A percentile compares a stretch with the other conserved stretches of the same genome.
Evolutionary conservation across 352 stramenopile genomes (phyloP).

Genomic region (Albugo laibachii): DNA sequence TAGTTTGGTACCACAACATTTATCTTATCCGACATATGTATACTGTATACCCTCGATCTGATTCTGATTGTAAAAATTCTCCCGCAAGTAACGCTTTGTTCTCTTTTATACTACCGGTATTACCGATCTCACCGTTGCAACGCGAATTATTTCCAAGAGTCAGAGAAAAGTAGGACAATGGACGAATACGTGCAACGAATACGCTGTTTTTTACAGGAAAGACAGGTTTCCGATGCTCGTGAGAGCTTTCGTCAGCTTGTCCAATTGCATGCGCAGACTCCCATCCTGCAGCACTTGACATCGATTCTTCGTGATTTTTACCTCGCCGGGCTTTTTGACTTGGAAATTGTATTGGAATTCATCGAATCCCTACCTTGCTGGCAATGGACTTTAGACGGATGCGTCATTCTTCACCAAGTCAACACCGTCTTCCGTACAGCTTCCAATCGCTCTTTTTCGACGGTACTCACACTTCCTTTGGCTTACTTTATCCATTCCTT

Average conservation of each 20-base stretch:
- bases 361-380: conserved; percentile 39
- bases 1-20: no score
- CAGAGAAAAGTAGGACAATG: no score
- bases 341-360: conserved; percentile 44
- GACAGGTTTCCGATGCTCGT: conserved; percentile 30
- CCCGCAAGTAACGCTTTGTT: no score
- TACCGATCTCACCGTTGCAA: no score
- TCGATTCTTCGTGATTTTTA: conserved; percentile 37
- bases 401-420: conserved; percentile 35
- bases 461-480: conserved; percentile 34
- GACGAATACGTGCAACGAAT: not conserved
- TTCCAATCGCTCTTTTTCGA: conserved; percentile 11
- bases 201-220: conserved; percentile 18
- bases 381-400: conserved; percentile 52
- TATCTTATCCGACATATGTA: no score
- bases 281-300: conserved; percentile 18
- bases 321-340: conserved; percentile 32
- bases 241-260: conserved; percentile 33
- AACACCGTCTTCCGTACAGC: conserved; percentile 20
- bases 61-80: no score
- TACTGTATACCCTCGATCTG: no score
- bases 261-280: conserved; percentile 17
- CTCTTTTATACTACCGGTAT: no score
- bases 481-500: conserved; percentile 51
- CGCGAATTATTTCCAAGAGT: no score